Base-by-base conservation (phyloP, 768 basidiomycete species). In the Galerina marginata region DNA sequence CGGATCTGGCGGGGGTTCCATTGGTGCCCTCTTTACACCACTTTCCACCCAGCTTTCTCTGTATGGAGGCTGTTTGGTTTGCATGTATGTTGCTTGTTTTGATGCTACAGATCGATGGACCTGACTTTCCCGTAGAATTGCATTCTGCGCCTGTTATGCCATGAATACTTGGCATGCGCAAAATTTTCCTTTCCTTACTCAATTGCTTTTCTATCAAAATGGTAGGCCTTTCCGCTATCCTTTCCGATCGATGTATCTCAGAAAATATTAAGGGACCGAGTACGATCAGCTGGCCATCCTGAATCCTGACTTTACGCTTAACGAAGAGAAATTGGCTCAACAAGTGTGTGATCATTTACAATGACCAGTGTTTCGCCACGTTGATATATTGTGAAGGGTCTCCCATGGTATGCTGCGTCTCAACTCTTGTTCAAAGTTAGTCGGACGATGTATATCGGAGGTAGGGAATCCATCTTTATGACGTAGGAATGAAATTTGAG, bases 121-220 rank as follows among this genome's bases (percentile, higher is more conserved):
- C 29, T 38, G 33, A 39, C 33, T n/a, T 38, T 14, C 7, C 29
- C 15, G 14, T 40, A 78, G 77, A 54, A 71, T 78, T 33, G 67
- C 78, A 9, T 81, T 81, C 71, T 76, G 73, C 62, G 75, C 72
- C 0, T 75, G 74, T 53, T 83, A 78, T 38, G 70, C 78, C 9
- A 76, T 70, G 48, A 86, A 88, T 55, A 72, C 78, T 23, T 87
- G 85, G 86, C 67, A 83, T 47, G 78, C 81, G 2, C 79, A 82
- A 62, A 80, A 77, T 62, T 85, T 87, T 73, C 86, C 86, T 1
- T 85, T 86, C 71, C 67, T 84, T 10, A 77, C 79, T 5, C 83
- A 84, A 64, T 68, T 76, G 15, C 66, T 84, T 9, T 84, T 78
- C 64, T 79, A 80, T 52, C 74, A 83, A 65, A 82, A 85, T 38